A percentile compares a stretch with the other conserved stretches of the same genome.
phyloP scores from a whole-genome alignment of 208 protist species.

The Crithidia mellificae region DNA sequence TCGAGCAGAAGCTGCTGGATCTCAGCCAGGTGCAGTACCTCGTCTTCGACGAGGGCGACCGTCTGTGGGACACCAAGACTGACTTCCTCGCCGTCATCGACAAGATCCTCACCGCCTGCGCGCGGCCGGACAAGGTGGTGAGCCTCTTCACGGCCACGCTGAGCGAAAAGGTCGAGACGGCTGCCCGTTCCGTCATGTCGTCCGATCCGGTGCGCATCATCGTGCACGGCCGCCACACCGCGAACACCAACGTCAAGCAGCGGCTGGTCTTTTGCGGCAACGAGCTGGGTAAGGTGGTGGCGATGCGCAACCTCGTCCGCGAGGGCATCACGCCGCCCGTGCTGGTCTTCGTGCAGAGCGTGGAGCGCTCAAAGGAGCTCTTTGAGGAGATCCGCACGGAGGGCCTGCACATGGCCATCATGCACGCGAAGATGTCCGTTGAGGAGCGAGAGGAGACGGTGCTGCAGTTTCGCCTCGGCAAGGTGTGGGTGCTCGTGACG shows the following conservation, averaged over 20 bases:
- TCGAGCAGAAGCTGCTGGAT: slow-evolving; percentile 81
- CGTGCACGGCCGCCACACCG: slow-evolving; percentile 83
- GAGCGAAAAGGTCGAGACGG: slow-evolving; percentile 86
- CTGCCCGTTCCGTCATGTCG: slow-evolving; percentile 89
- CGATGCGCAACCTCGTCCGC: slow-evolving; percentile 93
- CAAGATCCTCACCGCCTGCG: slow-evolving; percentile 88
- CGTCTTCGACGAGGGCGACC: slow-evolving; percentile 98
- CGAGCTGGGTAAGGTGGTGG: slow-evolving; percentile 97
- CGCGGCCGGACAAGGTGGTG: slow-evolving; percentile 69
- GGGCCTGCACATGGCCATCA: slow-evolving; percentile 86
- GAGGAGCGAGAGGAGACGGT: slow-evolving; percentile 93
- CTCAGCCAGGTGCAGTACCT: slow-evolving; percentile 81
- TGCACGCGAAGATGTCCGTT: slow-evolving; percentile 89
- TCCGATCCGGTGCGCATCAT: slow-evolving; percentile 92
- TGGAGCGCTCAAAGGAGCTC: slow-evolving; percentile 96
- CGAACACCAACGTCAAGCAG: slow-evolving; percentile 84
- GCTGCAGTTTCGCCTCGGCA: slow-evolving; percentile 94
- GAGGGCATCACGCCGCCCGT: slow-evolving; percentile 95
- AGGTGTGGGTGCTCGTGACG: slow-evolving; percentile 96
- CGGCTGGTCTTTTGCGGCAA: slow-evolving; percentile 95
- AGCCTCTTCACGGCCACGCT: slow-evolving; percentile 96
- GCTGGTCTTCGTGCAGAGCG: slow-evolving; percentile 98
- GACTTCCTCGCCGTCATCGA: slow-evolving; percentile 85
- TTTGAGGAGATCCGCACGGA: slow-evolving; percentile 94
- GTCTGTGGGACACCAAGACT: slow-evolving; percentile 92